Conservation (phyloP, 2,329 filamentous ascomycete genomes). For the Delphinella strobiligena region DNA sequence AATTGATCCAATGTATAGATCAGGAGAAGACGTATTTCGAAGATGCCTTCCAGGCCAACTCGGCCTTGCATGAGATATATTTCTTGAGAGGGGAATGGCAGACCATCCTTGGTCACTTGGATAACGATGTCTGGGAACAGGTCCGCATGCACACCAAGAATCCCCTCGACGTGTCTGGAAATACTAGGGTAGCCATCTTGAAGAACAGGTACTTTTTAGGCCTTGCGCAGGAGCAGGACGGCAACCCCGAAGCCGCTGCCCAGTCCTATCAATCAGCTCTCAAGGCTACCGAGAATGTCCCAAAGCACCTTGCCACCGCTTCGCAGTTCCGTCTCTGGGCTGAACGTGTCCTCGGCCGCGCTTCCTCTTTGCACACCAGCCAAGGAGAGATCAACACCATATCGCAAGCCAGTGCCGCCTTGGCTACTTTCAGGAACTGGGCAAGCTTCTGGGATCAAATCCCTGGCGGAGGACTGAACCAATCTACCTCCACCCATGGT, state of each 20-base stretch:
- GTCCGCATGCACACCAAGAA: not conserved
- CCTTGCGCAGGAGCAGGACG: slow-evolving; percentile 16
- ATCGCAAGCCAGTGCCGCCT: slow-evolving; percentile 22
- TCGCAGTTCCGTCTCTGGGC: slow-evolving; percentile 42
- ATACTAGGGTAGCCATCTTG: slow-evolving; percentile 8
- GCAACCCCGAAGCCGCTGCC: slow-evolving; percentile 12
- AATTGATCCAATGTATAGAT: slow-evolving; percentile 18
- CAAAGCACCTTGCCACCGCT: not conserved
- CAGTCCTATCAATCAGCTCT: slow-evolving; percentile 5
- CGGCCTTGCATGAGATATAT: slow-evolving; percentile 76
- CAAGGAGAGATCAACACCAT: slow-evolving; percentile 29
- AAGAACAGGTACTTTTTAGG: slow-evolving; percentile 19
- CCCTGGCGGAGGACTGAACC: not conserved
- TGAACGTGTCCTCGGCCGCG: slow-evolving; percentile 64
- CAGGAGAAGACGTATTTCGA: slow-evolving; percentile 32
- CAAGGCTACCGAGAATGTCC: slow-evolving; percentile 1
- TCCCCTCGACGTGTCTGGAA: slow-evolving; percentile 3
- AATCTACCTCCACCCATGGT: slow-evolving; percentile 30
- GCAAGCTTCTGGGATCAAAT: slow-evolving; percentile 45
- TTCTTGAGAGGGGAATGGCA: slow-evolving; percentile 52
- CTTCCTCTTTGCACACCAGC: slow-evolving; percentile 57
- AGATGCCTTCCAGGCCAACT: slow-evolving; percentile 62
- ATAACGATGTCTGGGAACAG: slow-evolving; percentile 6
- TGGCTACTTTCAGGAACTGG: slow-evolving; percentile 49
- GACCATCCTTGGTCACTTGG: slow-evolving; percentile 4